Conservation (phyloP, 345 rosid species). For the Populus tremula region DNA sequence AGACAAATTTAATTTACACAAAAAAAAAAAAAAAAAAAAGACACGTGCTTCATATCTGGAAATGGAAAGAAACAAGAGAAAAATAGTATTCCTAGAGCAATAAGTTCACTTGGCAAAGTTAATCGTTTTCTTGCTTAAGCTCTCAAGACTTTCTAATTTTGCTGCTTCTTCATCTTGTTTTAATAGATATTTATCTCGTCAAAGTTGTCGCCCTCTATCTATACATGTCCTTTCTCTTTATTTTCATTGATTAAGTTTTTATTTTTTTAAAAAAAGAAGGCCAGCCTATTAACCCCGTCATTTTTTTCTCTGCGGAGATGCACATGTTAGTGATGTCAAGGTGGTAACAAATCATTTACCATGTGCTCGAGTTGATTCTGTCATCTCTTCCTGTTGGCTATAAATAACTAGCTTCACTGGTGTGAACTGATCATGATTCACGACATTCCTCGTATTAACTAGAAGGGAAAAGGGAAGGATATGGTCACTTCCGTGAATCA, state of each 20-base stretch:
- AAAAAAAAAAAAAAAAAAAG: neutral
- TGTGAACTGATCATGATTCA: neutral
- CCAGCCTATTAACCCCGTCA: neutral
- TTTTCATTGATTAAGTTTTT: too few relatives aligned
- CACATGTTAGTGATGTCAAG: slow-evolving; percentile 6
- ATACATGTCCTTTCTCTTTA: neutral
- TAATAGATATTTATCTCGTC: neutral
- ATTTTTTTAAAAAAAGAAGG: neutral
- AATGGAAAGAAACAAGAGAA: neutral
- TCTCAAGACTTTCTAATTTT: neutral
- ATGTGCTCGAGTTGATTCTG: slow-evolving; percentile 6
- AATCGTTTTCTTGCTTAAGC: neutral
- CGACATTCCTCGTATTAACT: neutral
- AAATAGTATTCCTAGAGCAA: neutral
- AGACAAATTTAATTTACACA: neutral
- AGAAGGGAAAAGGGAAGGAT: neutral
- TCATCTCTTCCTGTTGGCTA: neutral
- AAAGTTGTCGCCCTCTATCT: neutral
- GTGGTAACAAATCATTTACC: slow-evolving; percentile 12
- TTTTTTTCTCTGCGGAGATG: slow-evolving; percentile 19
- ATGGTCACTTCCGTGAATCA: slow-evolving; percentile 19
- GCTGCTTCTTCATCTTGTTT: neutral
- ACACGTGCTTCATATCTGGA: neutral
- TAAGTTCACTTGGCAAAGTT: too few relatives aligned
- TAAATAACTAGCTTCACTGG: neutral